Evolutionary conservation across 441 rosid species (phyloP), one percentile per base, ranked within the genome.

Genomic region (Adansonia grandidieri): DNA sequence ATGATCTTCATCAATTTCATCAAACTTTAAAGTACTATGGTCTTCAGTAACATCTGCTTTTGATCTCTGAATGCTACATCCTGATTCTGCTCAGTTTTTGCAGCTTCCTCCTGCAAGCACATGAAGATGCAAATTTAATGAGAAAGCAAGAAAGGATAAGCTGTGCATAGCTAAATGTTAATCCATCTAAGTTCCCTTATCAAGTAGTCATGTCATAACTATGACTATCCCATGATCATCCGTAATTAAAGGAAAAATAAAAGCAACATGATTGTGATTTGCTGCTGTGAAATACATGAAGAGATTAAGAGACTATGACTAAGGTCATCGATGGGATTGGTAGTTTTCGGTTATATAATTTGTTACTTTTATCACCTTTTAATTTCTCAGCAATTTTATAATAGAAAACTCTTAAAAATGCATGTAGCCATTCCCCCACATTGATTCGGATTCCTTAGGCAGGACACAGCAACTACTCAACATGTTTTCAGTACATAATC

Each of bases 41-140:
- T 77, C 53, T 42, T 79, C 84, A 15, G 40, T 77, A 67, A 17
- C 75, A 44, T 80, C 80, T 28, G 48, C 62, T 53, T 71, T 2
- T 67, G 37, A 70, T 82, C 86, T 76, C 66, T 47, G 6, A 37
- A 69, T 5, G 68, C 72, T 45, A 6, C 75, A 76, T 75, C 85
- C 70, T 71, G 83, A 40, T 84, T 83, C 48, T 15, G 76, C 66
- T 83, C 80, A 14, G 74, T 24, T 70, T 86, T 84, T 66, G 50
- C 79, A 2, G 47, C 80, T 74, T 84, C 88, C 63, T 70, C 85
- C 87, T 86, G 86, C 81, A 64, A 64, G 68, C 44, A 64, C 47
- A 37, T 32, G 68, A 64, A 64, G 68, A 64, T 64, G 9, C 44
- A 64, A 40, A 64, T 5, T 32, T 15, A 32, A 37, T n/a, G n/a